phyloP scores from a whole-genome alignment of 768 basidiomycete genomes.

The Boletus patriciae region DNA sequence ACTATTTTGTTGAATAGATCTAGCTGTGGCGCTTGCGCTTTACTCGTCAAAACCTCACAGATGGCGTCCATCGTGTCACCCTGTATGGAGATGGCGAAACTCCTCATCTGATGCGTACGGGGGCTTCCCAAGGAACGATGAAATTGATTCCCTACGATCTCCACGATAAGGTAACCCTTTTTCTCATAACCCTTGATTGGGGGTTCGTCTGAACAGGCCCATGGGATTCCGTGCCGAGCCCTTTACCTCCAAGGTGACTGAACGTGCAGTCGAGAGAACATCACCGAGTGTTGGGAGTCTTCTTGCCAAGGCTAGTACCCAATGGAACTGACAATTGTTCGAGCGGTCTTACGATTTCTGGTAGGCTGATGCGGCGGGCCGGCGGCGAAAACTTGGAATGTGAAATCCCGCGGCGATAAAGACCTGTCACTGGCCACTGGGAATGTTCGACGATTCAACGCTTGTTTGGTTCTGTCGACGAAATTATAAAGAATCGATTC shows the following conservation, averaged over 20 bases:
- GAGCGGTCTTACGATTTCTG: neutral
- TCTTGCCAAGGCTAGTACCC: neutral
- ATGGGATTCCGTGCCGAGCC: slow-evolving; percentile 4
- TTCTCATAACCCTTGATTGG: slow-evolving; percentile 9
- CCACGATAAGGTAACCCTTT: slow-evolving; percentile 7
- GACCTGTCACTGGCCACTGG: neutral
- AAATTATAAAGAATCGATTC: slow-evolving; percentile 12
- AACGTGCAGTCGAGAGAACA: neutral
- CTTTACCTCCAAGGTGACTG: slow-evolving; percentile 7
- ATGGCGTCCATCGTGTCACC: slow-evolving; percentile 1
- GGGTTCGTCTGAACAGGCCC: neutral
- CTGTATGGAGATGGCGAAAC: slow-evolving; percentile 5
- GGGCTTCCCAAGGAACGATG: neutral
- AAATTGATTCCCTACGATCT: slow-evolving; percentile 3
- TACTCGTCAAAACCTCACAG: neutral
- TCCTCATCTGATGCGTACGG: slow-evolving; percentile 3
- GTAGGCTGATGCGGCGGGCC: neutral
- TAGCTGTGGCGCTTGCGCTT: neutral
- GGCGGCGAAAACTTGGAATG: neutral
- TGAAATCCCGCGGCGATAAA: slow-evolving; percentile 17
- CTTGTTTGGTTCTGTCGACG: slow-evolving; percentile 26
- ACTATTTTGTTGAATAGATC: slow-evolving; percentile 1
- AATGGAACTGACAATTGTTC: slow-evolving; percentile 5
- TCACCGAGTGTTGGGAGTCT: neutral
- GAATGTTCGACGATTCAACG: slow-evolving; percentile 4